phyloP scores from a whole-genome alignment of 2,329 filamentous ascomycete genomes.

The Graphium sp. region DNA sequence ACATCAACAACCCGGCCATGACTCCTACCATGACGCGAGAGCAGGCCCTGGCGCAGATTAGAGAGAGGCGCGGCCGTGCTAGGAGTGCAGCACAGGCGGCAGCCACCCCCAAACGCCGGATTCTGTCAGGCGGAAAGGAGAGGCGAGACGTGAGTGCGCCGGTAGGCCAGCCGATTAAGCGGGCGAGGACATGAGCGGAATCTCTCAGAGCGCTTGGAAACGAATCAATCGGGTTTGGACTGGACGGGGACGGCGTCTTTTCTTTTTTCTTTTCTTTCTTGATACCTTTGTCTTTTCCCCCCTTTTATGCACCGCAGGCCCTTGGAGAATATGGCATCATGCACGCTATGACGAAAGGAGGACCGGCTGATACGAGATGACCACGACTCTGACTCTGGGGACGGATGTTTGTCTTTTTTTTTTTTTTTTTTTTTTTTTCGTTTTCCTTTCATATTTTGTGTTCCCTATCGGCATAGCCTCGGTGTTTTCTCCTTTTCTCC shows the following conservation, averaged over 20 bases:
- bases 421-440: conserved; percentile 1
- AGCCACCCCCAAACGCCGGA: conserved; percentile 33
- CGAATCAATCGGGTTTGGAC: neutral
- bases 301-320: conserved; percentile 1
- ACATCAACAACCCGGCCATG: conserved; percentile 38
- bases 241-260: neutral
- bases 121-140: conserved; percentile 30
- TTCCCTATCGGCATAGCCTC: neutral
- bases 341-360: too few relatives aligned
- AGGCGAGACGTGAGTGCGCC: conserved; percentile 32
- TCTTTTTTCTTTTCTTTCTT: conserved; percentile 2
- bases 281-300: neutral
- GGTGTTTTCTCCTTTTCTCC: conserved; percentile 4
- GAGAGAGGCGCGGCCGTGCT: conserved; percentile 54
- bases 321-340: neutral
- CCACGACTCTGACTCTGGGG: conserved; percentile 1
- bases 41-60: conserved; percentile 59
- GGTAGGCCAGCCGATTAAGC: conserved; percentile 13
- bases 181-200: too few relatives aligned
- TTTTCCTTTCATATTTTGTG: conserved; percentile 1
- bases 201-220: too few relatives aligned
- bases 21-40: conserved; percentile 55
- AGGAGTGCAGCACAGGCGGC: conserved; percentile 49
- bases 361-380: neutral
- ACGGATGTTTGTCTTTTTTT: neutral